Base-by-base conservation (phyloP, 495 filamentous ascomycete genomes). In the Trichoderma orchidacearum region DNA sequence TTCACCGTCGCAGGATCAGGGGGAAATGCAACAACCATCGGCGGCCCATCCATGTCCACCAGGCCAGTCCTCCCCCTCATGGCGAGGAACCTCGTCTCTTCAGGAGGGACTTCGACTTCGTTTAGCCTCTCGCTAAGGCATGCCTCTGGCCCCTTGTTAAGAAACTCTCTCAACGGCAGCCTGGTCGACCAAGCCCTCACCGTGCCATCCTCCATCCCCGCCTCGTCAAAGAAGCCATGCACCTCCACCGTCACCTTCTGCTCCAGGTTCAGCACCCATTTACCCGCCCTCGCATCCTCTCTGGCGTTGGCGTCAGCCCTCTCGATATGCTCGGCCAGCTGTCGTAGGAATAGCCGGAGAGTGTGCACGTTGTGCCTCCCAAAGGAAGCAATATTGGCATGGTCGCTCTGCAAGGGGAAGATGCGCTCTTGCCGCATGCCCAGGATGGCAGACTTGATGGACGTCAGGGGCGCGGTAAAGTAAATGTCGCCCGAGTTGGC, bases 181-280 rank as follows among this genome's bases (percentile, higher is more conserved):
- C 70, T 75, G 0, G 75, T 77, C 7, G 79, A 75, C 65, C 53
- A 55, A 4, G 53, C 53, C 12, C 53, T 70, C 6, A 72, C 73
- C 11, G 64, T 59, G 61, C 59, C 71, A 59, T 57, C 66, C 61
- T 68, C 73, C 63, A 60, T 70, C 58, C 60, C 80, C 53, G 62
- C 72, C 57, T 81, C 77, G 30, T 79, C 79, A 51, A 82, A 85
- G 60, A 85, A 85, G 0, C 80, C 81, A 50, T 80, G 77, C 6
- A 84, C 64, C 56, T 84, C 80, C 13, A 84, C 72, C 59, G 74
- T 76, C 48, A 84, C 79, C 28, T 76, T 70, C 11, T 71, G 60
- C 32, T 74, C 72, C 0, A 83, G 71, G 28, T 68, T 61, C 38
- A 84, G 66, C 31, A 61, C 69, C 54, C 67, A 77, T 68, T 68